These are phyloP conservation scores for Helichrysum umbraculigerum DNA, from an alignment of 129 eudicot genomes.

Conservation along the genomic window DNA sequence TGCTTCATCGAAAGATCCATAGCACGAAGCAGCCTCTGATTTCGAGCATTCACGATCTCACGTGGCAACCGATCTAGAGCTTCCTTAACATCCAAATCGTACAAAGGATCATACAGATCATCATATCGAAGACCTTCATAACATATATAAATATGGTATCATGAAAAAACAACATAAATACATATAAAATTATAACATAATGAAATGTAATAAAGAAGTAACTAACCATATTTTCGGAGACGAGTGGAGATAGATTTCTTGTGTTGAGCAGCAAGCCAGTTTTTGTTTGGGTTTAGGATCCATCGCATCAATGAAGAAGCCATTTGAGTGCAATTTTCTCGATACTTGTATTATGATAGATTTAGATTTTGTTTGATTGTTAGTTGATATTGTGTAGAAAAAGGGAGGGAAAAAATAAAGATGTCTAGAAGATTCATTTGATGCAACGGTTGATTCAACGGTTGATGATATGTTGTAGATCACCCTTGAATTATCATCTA, in stretches of 20 bases:
- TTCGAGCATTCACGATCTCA: slow-evolving; percentile 66
- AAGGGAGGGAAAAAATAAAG: not conserved
- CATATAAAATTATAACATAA: too few relatives aligned
- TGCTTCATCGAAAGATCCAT: slow-evolving; percentile 78
- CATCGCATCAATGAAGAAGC: not conserved
- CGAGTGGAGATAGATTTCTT: slow-evolving; percentile 37
- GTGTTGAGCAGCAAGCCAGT: slow-evolving; percentile 47
- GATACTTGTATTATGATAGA: not conserved
- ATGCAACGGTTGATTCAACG: not conserved
- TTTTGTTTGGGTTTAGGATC: slow-evolving; percentile 32
- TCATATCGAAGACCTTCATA: slow-evolving; percentile 54
- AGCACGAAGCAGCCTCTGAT: slow-evolving; percentile 65
- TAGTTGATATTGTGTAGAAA: not conserved
- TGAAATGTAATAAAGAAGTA: not conserved
- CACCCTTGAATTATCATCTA: not conserved
- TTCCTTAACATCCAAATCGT: slow-evolving; percentile 67
- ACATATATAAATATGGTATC: too few relatives aligned
- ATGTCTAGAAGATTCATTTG: not conserved
- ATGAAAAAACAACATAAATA: not conserved
- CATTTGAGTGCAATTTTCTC: not conserved
- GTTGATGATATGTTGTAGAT: too few relatives aligned
- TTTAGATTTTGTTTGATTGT: not conserved
- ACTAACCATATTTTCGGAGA: slow-evolving; percentile 41
- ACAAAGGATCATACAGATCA: slow-evolving; percentile 62
- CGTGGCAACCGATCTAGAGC: slow-evolving; percentile 59